Base-by-base conservation (phyloP, 495 filamentous ascomycete species). In the Pseudotulostoma volvatum region DNA sequence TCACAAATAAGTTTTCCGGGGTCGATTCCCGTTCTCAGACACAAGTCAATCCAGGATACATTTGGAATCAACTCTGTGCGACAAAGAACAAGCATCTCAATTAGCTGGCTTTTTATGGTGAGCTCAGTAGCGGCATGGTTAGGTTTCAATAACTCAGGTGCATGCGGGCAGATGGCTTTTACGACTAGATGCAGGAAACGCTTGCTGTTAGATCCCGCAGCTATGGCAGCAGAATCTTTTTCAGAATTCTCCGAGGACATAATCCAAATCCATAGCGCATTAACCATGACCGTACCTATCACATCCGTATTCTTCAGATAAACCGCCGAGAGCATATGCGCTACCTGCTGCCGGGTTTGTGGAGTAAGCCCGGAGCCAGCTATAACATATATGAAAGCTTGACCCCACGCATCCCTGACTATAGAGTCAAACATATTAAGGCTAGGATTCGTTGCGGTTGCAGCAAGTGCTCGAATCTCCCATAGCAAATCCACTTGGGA, bases 11-110 rank as follows among this genome's bases (percentile, higher is more conserved):
- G 67, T 8, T 68, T 60, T 13, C 86, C 87, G 2, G 90, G 90
- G 54, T 97, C 90, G 3, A 81, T 64, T 16, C 78, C 74, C 16
- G 80, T 73, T 42, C 70, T 71, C 30, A 95, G 61, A 50, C 85
- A 94, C 3, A 84, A 50, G 18, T 81, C 76, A 53, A 97, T 97
- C 92, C 92, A 97, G 31, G 70, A 77, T 11, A 73, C 66, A 18
- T 73, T 71, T 0, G 86, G 79, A 43, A 95, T 70, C 21, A 97
- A 53, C 38, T 85, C 73, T 16, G 75, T 70, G 13, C 83, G 77
- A 39, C 77, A 75, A n/a, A 96, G 61, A 14, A 94, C 70, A 20
- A 93, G 63, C 9, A 93, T 55, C 5, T 73, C 68, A 37, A 90
- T 68, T 41, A 92, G 72, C 48, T 84, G 74, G 7, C 58, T 51